phyloP scores from a whole-genome alignment of 306 rosid genomes.

The Betula pendula region DNA sequence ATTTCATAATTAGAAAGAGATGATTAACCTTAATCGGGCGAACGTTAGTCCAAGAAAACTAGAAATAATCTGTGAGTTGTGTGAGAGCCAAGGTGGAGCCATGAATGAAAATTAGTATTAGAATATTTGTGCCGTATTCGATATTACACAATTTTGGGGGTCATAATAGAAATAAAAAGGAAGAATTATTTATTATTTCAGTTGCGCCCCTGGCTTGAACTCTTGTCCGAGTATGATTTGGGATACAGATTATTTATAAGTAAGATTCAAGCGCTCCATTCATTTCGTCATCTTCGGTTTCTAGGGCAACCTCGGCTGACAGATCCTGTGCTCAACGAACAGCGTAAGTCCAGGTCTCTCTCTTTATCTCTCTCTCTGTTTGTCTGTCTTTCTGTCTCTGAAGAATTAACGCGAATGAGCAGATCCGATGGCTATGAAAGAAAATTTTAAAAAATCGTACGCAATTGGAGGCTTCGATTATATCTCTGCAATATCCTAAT shows the following conservation, averaged over 20 bases:
- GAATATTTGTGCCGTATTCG: too few relatives aligned
- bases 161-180: too few relatives aligned
- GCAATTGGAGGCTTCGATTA: not conserved
- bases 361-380: not conserved
- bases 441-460: not conserved
- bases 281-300: not conserved
- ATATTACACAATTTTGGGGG: too few relatives aligned
- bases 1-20: too few relatives aligned
- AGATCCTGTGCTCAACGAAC: not conserved
- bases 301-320: not conserved
- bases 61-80: too few relatives aligned
- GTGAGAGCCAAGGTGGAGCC: too few relatives aligned
- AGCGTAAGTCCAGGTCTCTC: conserved; percentile 5
- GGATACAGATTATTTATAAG: not conserved
- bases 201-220: not conserved
- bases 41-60: too few relatives aligned
- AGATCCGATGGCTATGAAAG: not conserved
- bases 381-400: not conserved
- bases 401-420: not conserved
- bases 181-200: not conserved
- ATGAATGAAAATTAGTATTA: too few relatives aligned
- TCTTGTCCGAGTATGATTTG: not conserved
- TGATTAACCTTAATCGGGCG: too few relatives aligned
- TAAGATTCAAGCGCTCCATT: not conserved
- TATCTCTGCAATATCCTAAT: not conserved